Evolutionary conservation across 1,284 basidiomycete species (phyloP), one percentile per base, ranked within the genome.

Genomic region (Irpex sp.): DNA sequence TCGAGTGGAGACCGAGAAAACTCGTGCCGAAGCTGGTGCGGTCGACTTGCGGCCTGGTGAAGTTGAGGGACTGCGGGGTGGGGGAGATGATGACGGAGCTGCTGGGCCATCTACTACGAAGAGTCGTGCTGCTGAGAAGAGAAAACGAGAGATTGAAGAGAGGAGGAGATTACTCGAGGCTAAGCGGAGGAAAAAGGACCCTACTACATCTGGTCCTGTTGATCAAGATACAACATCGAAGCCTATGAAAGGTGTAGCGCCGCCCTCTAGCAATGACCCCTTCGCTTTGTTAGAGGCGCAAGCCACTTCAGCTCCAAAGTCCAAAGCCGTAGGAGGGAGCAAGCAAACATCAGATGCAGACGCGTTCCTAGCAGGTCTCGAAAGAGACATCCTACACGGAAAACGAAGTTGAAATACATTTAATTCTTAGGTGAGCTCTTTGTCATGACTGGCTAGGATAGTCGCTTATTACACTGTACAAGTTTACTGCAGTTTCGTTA

Each of bases 61-160:
- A 63, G 74, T 83, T 12, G 88, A 90, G 67, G 88, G 87, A 2
- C 85, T 90, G 85, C 78, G 72, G 7, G 74, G 69, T 35, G 73
- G 69, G 8, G 75, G 68, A 36, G 72, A 67, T 18, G 69, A 67
- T 6, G 63, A 63, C 48, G 65, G 61, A 5, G 64, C 56, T 16
- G 16, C 52, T 3, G 61, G 63, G 58, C 23, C 63, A 62, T 56
- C 59, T 35, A 65, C 28, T 33, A 33, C 65, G 51, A 77, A 73
- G 65, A 91, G 86, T 66, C 80, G 85, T 60, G 90, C 86, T 23
- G 81, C 85, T 74, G 87, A 88, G 72, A 93, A 93, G 75, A 78
- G 91, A 67, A 95, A 91, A 73, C 74, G 82, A 66, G 90, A 92
- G 63, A 67, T 88, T 14, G 93, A 94, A 65, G 90, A 93, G 69